These are phyloP conservation scores for Gentiana straminea DNA, from an alignment of 257 asterid species.

Conservation along the genomic window DNA sequence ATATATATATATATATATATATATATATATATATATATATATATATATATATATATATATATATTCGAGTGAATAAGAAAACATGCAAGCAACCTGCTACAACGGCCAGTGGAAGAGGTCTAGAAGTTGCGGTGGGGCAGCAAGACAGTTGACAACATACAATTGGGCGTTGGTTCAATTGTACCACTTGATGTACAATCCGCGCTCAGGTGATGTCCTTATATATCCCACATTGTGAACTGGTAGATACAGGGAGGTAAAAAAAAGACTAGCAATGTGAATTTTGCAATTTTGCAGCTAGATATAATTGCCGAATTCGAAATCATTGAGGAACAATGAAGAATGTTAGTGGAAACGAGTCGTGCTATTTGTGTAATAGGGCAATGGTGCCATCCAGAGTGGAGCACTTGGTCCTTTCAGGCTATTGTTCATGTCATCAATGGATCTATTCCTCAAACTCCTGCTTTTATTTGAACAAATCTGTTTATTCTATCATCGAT, in stretches of 20 bases:
- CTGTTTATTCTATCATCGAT: no score
- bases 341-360: conserved; percentile 20
- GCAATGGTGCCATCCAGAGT: conserved; percentile 48
- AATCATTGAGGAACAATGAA: conserved; percentile 23
- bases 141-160: conserved; percentile 29
- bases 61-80: conserved; percentile 16
- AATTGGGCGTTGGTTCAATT: conserved; percentile 29
- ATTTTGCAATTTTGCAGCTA: conserved; percentile 20
- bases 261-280: neutral
- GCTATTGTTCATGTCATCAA: conserved; percentile 31
- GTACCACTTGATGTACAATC: conserved; percentile 45
- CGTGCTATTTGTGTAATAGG: conserved; percentile 32
- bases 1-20: no score
- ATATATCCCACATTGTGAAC: no score
- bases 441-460: conserved; percentile 46
- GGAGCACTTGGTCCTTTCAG: conserved; percentile 87
- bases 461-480: conserved; percentile 36
- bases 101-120: conserved; percentile 79
- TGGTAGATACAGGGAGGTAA: no score
- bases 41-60: no score
- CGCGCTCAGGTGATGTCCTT: conserved; percentile 39
- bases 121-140: conserved; percentile 35
- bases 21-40: no score
- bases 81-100: conserved; percentile 47
- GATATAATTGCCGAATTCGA: conserved; percentile 72